Evolutionary conservation across 768 basidiomycete species (phyloP).

Genomic region (Chalciporus chontae): DNA sequence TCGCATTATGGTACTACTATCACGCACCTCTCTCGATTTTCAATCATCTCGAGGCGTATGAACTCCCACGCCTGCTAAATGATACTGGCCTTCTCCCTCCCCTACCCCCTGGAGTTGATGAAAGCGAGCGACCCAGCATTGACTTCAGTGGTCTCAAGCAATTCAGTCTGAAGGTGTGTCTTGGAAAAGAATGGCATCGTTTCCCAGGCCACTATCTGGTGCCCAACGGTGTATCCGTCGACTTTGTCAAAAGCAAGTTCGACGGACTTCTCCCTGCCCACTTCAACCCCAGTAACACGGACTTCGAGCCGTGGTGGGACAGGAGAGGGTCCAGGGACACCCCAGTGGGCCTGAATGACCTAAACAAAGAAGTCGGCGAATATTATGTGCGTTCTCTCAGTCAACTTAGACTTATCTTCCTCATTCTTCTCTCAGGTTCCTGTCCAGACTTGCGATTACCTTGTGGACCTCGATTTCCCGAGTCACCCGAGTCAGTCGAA

Average conservation of each 20-base stretch:
- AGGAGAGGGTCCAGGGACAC: slow-evolving; percentile 58
- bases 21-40: slow-evolving; percentile 79
- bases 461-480: slow-evolving; percentile 89
- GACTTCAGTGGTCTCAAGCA: slow-evolving; percentile 66
- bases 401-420: neutral
- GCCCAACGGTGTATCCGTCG: slow-evolving; percentile 76
- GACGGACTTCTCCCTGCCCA: slow-evolving; percentile 84
- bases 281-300: slow-evolving; percentile 44
- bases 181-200: slow-evolving; percentile 94
- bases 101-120: slow-evolving; percentile 39
- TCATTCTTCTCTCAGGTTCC: slow-evolving; percentile 49
- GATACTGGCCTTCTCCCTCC: slow-evolving; percentile 59
- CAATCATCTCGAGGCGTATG: slow-evolving; percentile 66
- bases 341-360: slow-evolving; percentile 75
- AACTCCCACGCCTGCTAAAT: slow-evolving; percentile 82
- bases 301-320: slow-evolving; percentile 29
- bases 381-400: slow-evolving; percentile 62
- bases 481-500: slow-evolving; percentile 49
- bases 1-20: slow-evolving; percentile 86
- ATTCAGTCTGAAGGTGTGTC: slow-evolving; percentile 75
- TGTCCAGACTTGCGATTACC: slow-evolving; percentile 75
- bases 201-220: slow-evolving; percentile 90
- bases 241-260: slow-evolving; percentile 91
- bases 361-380: slow-evolving; percentile 74
- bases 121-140: slow-evolving; percentile 45